Percentiles rank a stretch among this genome's conserved stretches.
These are phyloP conservation scores for Paratinospora sagittata DNA, from an alignment of 164 flowering plant species.

Conservation along the genomic window DNA sequence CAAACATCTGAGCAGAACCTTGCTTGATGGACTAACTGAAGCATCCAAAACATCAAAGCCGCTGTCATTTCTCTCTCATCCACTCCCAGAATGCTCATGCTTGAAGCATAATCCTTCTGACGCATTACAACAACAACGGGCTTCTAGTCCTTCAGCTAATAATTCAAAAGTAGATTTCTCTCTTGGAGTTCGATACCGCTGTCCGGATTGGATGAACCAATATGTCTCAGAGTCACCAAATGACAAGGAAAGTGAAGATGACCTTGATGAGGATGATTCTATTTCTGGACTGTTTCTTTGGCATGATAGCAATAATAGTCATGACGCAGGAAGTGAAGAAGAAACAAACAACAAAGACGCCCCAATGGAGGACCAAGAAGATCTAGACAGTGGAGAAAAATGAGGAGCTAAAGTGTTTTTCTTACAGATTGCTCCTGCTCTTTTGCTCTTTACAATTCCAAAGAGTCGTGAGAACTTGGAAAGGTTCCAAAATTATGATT, in stretches of 20 bases:
- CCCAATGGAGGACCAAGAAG: slow-evolving; percentile 84
- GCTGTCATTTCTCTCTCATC: slow-evolving; percentile 71
- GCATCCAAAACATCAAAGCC: slow-evolving; percentile 47
- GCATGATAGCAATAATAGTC: slow-evolving; percentile 22
- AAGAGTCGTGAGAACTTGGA: not conserved
- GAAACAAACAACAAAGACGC: slow-evolving; percentile 49
- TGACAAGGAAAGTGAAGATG: slow-evolving; percentile 64
- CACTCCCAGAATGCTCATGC: slow-evolving; percentile 89
- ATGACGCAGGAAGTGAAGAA: slow-evolving; percentile 38
- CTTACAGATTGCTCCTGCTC: not conserved
- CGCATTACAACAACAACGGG: slow-evolving; percentile 14
- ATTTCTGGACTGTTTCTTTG: slow-evolving; percentile 44
- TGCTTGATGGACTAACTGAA: slow-evolving; percentile 55
- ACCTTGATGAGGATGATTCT: slow-evolving; percentile 60
- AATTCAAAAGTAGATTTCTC: slow-evolving; percentile 24
- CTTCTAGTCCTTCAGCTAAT: slow-evolving; percentile 32
- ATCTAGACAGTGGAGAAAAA: slow-evolving; percentile 77
- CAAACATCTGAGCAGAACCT: slow-evolving; percentile 44
- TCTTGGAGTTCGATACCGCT: slow-evolving; percentile 37
- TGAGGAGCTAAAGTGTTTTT: slow-evolving; percentile 14
- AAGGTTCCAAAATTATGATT: not conserved
- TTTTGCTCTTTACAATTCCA: not conserved
- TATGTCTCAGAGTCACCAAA: slow-evolving; percentile 19
- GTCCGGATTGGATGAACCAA: slow-evolving; percentile 75
- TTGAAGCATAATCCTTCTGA: slow-evolving; percentile 21